phyloP scores from a whole-genome alignment of 257 asterid genomes.

The Jasminum sambac region DNA sequence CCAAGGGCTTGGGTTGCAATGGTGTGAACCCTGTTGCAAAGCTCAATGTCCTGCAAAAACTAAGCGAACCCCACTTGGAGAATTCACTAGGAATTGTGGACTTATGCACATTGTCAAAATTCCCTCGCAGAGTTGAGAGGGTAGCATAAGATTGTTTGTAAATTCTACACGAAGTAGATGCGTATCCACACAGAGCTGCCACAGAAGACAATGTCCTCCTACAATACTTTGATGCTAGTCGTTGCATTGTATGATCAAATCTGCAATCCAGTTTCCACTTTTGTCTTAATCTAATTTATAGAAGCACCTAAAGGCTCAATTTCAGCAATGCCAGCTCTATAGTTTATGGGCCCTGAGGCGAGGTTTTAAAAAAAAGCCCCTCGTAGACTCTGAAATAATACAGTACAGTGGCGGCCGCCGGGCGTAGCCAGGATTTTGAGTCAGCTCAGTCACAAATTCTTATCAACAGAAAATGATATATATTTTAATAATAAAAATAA shows the following conservation, averaged over 20 bases:
- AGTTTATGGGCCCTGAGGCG: too few relatives aligned
- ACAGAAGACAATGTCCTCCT: conserved; percentile 38
- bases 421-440: too few relatives aligned
- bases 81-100: conserved; percentile 37
- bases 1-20: conserved; percentile 67
- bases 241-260: conserved; percentile 37
- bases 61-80: conserved; percentile 45
- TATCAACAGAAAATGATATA: too few relatives aligned
- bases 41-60: conserved; percentile 55
- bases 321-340: too few relatives aligned
- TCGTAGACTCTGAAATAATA: too few relatives aligned
- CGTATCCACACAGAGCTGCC: conserved; percentile 28
- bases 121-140: conserved; percentile 32
- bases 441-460: too few relatives aligned
- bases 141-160: conserved; percentile 27
- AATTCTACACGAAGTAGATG: conserved; percentile 27
- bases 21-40: conserved; percentile 84
- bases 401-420: too few relatives aligned
- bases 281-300: conserved; percentile 11
- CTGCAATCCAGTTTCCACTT: conserved; percentile 35
- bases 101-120: conserved; percentile 33
- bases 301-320: background rate
- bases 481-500: too few relatives aligned
- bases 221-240: conserved; percentile 35
- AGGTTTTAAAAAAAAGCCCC: too few relatives aligned